A percentile compares a stretch with the other conserved stretches of the same genome.
Evolutionary conservation across 2,329 filamentous ascomycete genomes (phyloP).

Genomic region (Arthrobotrys iridis): DNA sequence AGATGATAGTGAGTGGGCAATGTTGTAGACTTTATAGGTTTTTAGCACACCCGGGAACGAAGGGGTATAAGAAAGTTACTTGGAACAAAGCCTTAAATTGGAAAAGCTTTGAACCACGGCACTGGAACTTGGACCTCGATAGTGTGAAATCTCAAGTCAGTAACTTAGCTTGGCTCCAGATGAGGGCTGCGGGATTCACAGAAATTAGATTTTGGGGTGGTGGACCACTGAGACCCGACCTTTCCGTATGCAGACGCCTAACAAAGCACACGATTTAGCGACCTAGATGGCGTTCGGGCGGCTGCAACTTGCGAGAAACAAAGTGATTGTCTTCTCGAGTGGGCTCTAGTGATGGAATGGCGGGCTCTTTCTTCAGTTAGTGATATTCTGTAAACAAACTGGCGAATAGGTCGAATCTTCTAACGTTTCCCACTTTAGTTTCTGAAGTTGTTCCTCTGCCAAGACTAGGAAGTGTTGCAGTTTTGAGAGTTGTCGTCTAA

Average conservation of each 20-base stretch:
- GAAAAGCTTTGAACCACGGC: constrained; percentile 53
- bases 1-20: constrained; percentile 23
- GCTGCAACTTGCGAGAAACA: constrained; percentile 50
- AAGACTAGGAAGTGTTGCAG: constrained; percentile 29
- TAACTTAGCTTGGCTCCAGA: constrained; percentile 43
- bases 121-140: constrained; percentile 41
- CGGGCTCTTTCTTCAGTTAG: constrained; percentile 6
- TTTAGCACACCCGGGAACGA: constrained; percentile 28
- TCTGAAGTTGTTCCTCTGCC: not conserved
- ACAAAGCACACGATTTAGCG: constrained; percentile 50
- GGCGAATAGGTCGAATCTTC: not conserved
- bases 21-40: constrained; percentile 51
- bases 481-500: constrained; percentile 27
- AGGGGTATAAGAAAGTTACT: constrained; percentile 25
- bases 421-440: not conserved
- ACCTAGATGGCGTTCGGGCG: constrained; percentile 46
- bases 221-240: constrained; percentile 51
- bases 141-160: constrained; percentile 35
- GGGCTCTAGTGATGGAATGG: constrained; percentile 22
- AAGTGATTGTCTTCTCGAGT: constrained; percentile 38
- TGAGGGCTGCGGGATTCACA: constrained; percentile 45
- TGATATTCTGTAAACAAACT: not conserved
- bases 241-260: constrained; percentile 51
- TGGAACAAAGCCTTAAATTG: constrained; percentile 34
- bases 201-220: constrained; percentile 49